These are phyloP conservation scores for Tylopilus rubrobrunneus DNA, from an alignment of 768 basidiomycete species.

Conservation along the genomic window DNA sequence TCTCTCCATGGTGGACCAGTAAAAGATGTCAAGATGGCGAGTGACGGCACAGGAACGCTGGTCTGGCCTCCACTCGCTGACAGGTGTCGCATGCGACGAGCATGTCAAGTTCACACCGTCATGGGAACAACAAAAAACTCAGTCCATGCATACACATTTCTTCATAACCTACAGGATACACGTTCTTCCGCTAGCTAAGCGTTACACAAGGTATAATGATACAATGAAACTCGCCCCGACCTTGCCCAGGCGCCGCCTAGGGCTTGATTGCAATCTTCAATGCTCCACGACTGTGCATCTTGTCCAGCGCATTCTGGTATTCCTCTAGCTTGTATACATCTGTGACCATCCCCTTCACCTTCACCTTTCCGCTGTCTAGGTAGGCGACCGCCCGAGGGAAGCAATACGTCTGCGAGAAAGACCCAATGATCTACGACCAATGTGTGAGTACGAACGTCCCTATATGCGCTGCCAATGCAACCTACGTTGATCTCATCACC, in stretches of 20 bases:
- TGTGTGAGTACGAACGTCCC: neutral
- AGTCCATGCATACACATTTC: neutral
- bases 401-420: constrained; percentile 84
- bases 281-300: constrained; percentile 62
- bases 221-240: constrained; percentile 2
- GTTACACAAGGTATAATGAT: constrained; percentile 22
- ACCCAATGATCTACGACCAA: constrained; percentile 70
- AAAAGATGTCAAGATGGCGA: neutral
- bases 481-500: constrained; percentile 62
- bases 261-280: constrained; percentile 63
- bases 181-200: neutral
- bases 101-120: neutral
- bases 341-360: constrained; percentile 75
- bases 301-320: constrained; percentile 67
- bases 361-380: constrained; percentile 82
- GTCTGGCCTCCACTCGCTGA: neutral
- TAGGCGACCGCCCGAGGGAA: constrained; percentile 91
- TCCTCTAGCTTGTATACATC: constrained; percentile 66
- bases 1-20: neutral
- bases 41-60: neutral
- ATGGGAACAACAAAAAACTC: neutral
- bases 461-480: neutral
- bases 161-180: neutral
- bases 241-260: constrained; percentile 18
- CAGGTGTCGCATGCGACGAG: neutral